Evolutionary conservation across 176 grass and related monocot species (phyloP).

Genomic region (Triticum timopheevii): DNA sequence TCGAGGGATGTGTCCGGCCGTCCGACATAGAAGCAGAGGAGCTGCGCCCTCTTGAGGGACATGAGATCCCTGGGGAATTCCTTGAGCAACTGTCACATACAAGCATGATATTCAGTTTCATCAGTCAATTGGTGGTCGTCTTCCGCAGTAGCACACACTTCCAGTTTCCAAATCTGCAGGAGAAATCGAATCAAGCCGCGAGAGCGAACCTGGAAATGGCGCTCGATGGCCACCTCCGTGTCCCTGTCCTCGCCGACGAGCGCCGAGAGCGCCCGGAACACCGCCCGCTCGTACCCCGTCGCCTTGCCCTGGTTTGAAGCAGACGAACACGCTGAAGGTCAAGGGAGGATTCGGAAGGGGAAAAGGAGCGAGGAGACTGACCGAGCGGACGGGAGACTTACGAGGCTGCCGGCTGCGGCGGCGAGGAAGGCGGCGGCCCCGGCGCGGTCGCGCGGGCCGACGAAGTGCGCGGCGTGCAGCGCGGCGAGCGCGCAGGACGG

Average conservation of each 20-base stretch:
- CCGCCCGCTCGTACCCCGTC: constrained; percentile 56
- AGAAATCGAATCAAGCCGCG: not conserved
- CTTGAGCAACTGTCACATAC: constrained; percentile 42
- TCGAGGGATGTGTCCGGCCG: constrained; percentile 43
- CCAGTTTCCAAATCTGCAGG: not conserved
- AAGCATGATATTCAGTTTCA: not conserved
- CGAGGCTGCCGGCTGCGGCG: constrained; percentile 45
- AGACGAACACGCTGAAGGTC: not conserved
- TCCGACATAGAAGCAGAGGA: constrained; percentile 67
- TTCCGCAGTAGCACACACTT: not conserved
- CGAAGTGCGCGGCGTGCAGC: constrained; percentile 46
- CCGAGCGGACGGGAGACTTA: not conserved
- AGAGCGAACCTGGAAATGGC: constrained; percentile 50
- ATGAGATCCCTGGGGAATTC: constrained; percentile 65
- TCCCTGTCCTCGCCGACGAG: constrained; percentile 48
- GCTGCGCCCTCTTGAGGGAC: constrained; percentile 60
- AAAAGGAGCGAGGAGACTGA: not conserved
- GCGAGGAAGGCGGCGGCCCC: constrained; percentile 40
- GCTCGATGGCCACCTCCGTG: constrained; percentile 30
- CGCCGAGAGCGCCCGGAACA: constrained; percentile 49
- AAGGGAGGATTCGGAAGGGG: not conserved
- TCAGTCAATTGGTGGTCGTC: not conserved
- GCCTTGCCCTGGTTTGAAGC: constrained; percentile 12
- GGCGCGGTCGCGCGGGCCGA: constrained; percentile 31
- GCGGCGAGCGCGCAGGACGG: constrained; percentile 55